Evolutionary conservation across 1,284 basidiomycete genomes (phyloP).

Genomic region (Puccinia brachypodii): DNA sequence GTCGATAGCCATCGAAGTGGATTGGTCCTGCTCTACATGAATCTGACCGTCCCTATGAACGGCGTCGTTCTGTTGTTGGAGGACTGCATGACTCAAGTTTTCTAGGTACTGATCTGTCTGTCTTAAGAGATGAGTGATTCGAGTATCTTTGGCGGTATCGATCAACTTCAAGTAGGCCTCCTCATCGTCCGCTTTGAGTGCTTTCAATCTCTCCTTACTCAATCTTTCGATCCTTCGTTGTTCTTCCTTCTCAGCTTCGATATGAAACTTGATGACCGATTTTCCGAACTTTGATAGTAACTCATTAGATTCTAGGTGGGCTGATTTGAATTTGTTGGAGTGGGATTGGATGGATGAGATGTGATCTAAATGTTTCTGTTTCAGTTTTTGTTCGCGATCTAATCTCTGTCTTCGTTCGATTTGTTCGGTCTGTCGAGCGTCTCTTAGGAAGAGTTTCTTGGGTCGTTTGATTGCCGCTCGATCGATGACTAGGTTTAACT

Average conservation of each 20-base stretch:
- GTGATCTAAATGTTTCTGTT: conserved; percentile 95
- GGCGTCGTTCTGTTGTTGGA: conserved; percentile 86
- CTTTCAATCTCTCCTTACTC: conserved; percentile 96
- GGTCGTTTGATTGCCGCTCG: conserved; percentile 85
- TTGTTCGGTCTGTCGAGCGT: conserved; percentile 85
- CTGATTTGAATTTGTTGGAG: conserved; percentile 71
- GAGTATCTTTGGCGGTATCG: conserved; percentile 98
- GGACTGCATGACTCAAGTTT: conserved; percentile 88
- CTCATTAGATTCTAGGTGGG: conserved; percentile 61
- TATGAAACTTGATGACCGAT: conserved; percentile 59
- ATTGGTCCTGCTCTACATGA: conserved; percentile 10
- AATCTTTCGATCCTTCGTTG: conserved; percentile 80
- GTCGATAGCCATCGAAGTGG: conserved; percentile 50
- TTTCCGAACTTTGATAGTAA: conserved; percentile 56
- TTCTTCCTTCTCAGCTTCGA: conserved; percentile 60
- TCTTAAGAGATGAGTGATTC: conserved; percentile 91
- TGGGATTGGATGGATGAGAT: conserved; percentile 84
- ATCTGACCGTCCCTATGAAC: conserved; percentile 58
- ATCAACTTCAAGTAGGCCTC: conserved; percentile 99
- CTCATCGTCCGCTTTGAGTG: conserved; percentile 96
- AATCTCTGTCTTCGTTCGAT: conserved; percentile 87
- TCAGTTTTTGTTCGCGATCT: conserved; percentile 88
- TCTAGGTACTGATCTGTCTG: conserved; percentile 96
- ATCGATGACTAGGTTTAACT: conserved; percentile 74
- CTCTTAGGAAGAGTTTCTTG: conserved; percentile 82